Conservation (phyloP, 495 filamentous ascomycete genomes). For the Neurospora sp. region DNA sequence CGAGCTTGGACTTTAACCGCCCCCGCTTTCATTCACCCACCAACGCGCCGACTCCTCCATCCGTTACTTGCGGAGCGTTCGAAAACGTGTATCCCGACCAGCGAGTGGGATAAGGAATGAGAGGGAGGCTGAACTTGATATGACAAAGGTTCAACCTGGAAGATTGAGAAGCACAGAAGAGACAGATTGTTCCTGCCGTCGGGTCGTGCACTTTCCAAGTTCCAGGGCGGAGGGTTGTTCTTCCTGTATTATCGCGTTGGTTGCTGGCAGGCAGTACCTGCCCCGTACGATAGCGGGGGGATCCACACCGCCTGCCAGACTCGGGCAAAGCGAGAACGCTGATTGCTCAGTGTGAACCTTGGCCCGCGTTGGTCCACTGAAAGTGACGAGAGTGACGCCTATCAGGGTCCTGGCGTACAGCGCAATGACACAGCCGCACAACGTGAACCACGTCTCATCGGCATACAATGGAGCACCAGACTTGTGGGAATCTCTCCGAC, state of each 20-base stretch:
- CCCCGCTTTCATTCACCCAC: not conserved
- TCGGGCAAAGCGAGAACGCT: not conserved
- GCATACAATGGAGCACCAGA: constrained; percentile 6
- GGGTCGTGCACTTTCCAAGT: not conserved
- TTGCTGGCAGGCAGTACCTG: not conserved
- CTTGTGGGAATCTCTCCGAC: constrained; percentile 9
- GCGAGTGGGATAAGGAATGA: not conserved
- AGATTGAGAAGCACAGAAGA: not conserved
- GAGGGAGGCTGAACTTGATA: not conserved
- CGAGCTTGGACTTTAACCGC: not conserved
- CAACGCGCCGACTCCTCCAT: not conserved
- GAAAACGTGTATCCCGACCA: not conserved
- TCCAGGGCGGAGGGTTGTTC: not conserved
- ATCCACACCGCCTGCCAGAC: not conserved
- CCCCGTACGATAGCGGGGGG: not conserved
- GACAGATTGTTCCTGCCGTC: not conserved
- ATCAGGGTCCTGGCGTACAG: not conserved
- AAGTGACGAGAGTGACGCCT: not conserved
- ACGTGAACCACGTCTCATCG: not conserved
- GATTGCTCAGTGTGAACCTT: not conserved
- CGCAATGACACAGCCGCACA: not conserved
- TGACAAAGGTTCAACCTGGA: not conserved
- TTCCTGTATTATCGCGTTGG: not conserved
- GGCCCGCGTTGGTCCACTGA: not conserved
- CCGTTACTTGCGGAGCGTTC: not conserved